These are phyloP conservation scores for Magnolia sinica DNA, from an alignment of 164 flowering plant genomes.

Conservation along the genomic window DNA sequence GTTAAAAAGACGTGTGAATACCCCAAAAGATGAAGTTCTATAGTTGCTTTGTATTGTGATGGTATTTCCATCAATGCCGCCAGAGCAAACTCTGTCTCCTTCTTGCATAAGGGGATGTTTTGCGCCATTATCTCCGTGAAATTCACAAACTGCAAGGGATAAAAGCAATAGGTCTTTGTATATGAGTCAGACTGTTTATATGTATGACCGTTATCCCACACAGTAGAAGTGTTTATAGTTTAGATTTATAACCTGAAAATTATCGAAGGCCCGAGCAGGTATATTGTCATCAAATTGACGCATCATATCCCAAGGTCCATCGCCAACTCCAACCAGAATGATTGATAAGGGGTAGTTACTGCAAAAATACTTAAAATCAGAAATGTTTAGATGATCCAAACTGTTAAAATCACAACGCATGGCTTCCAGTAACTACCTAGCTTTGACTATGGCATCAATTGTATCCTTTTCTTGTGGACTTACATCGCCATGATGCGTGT, in stretches of 20 bases:
- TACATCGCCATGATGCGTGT: conserved; percentile 31
- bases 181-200: neutral
- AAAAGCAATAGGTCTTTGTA: neutral
- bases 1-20: conserved; percentile 18
- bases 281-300: conserved; percentile 48
- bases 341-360: conserved; percentile 51
- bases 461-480: conserved; percentile 49
- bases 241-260: conserved; percentile 41
- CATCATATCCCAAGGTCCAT: conserved; percentile 66
- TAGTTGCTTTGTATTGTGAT: conserved; percentile 78
- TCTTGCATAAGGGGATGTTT: conserved; percentile 37
- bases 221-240: neutral
- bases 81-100: conserved; percentile 89
- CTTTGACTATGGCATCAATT: conserved; percentile 47
- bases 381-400: neutral
- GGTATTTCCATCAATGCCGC: conserved; percentile 91
- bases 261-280: conserved; percentile 48
- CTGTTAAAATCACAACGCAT: neutral
- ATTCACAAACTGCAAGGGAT: conserved; percentile 64
- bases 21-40: conserved; percentile 76
- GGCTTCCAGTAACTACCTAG: conserved; percentile 29
- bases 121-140: conserved; percentile 86
- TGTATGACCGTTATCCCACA: no score
- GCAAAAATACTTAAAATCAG: conserved; percentile 8
- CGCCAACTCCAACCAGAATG: conserved; percentile 58